A percentile compares a stretch with the other conserved stretches of the same genome.
Evolutionary conservation across 139 green algal species (phyloP).

Genomic region (Tetraselmis striata): DNA sequence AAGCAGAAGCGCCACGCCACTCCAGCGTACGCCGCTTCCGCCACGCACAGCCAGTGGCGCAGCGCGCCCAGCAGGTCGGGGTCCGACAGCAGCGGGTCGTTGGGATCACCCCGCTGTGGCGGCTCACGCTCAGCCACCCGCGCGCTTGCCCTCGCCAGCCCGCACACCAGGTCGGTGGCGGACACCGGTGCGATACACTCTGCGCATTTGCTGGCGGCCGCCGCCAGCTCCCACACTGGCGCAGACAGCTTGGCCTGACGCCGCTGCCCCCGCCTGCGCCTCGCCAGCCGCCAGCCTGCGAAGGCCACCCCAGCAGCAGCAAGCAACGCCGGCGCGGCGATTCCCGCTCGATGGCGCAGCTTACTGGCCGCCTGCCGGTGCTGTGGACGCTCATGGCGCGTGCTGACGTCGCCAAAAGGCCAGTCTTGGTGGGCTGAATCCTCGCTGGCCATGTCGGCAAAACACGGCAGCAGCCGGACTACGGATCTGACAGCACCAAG

Average conservation of each 20-base stretch:
- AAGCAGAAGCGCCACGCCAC: neutral
- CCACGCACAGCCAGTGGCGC: neutral
- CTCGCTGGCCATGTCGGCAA: no score
- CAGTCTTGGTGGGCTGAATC: no score
- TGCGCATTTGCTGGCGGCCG: neutral
- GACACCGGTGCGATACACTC: neutral
- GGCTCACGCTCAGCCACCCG: neutral
- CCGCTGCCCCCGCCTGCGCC: neutral
- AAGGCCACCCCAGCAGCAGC: neutral
- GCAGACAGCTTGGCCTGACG: neutral
- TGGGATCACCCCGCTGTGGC: neutral
- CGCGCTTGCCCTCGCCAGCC: neutral
- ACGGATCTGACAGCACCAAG: no score
- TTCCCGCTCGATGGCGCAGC: no score
- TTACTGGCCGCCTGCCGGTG: no score
- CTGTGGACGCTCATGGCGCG: no score
- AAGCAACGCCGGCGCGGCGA: no score
- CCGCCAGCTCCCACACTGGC: neutral
- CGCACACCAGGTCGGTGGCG: neutral
- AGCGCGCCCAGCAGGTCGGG: neutral
- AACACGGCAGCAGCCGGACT: no score
- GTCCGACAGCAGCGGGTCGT: neutral
- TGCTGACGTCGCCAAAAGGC: no score
- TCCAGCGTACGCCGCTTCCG: neutral
- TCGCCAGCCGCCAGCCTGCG: neutral